Base-by-base conservation (phyloP, 352 stramenopile genomes). In the Salisapilia sapeloensis region DNA sequence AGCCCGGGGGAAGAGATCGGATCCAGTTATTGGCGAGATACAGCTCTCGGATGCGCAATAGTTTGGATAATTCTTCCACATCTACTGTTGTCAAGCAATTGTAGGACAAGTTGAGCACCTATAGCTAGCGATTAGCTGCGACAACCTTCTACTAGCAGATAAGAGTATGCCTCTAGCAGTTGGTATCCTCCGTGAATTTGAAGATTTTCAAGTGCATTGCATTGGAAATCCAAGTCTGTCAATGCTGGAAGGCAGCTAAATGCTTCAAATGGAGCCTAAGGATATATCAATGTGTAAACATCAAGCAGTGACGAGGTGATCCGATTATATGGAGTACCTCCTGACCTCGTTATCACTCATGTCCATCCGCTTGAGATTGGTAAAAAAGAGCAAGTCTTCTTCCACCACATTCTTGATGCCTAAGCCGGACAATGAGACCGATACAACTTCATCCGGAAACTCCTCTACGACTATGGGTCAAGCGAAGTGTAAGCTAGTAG, bases 341-440 rank as follows among this genome's bases (percentile, higher is more conserved):
- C 20, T 3, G 19, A 78, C 62, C 51, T 87, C 62, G 33, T 87
- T 87, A 50, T 87, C 71, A 40, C 71, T 84, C 53, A 87, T 78
- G 32, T 87, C 71, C 17, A 84, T 48, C 1, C 64, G 60, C 32
- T 48, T 44, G 42, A 87, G 54, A 30, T 65, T 84, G 4, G 56
- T 71, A 26, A 84, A 87, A 49, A 81, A 87, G 20, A 83, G 53
- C 26, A 87, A 28, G 33, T 87, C 67, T 24, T 87, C 71, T 0
- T 46, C 45, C n/a, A 84, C 58, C 17, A 87, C 54, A 18, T 47
- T 56, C 2, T 40, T 62, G 29, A 84, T 82, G 31, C 59, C 46
- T 20, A 76, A 53, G 2, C 71, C 67, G 7, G 53, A 70, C 20
- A 87, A 38, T 12, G 74, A 47, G 15, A 66, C 67, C 29, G 80